phyloP scores from a whole-genome alignment of 345 rosid genomes.

The Laguncularia racemosa region DNA sequence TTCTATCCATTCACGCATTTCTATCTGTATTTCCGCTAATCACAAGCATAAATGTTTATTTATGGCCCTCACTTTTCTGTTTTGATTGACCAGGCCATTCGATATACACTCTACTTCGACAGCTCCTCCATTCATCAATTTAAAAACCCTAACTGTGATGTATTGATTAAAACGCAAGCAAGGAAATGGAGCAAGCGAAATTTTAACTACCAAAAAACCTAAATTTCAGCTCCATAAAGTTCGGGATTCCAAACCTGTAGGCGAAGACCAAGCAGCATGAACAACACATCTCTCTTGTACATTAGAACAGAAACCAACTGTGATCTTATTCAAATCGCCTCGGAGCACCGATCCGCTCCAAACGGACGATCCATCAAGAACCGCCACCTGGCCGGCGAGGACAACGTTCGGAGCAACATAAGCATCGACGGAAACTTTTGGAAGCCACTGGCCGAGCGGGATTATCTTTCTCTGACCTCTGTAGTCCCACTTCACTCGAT shows the following conservation, averaged over 20 bases:
- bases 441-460: conserved; percentile 92
- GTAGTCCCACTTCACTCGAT: conserved; percentile 95
- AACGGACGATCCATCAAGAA: conserved; percentile 80
- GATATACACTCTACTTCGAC: too few relatives aligned
- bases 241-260: conserved; percentile 48
- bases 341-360: conserved; percentile 92
- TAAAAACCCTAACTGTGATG: too few relatives aligned
- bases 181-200: not conserved
- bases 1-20: too few relatives aligned
- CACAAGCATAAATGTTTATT: too few relatives aligned
- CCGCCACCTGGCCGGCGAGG: conserved; percentile 84
- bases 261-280: conserved; percentile 97
- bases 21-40: too few relatives aligned
- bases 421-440: conserved; percentile 92
- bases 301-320: conserved; percentile 84
- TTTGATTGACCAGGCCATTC: too few relatives aligned
- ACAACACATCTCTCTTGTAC: conserved; percentile 91
- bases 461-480: conserved; percentile 90
- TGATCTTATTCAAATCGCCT: conserved; percentile 96
- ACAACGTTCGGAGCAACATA: conserved; percentile 92
- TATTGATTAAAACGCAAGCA: too few relatives aligned
- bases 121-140: too few relatives aligned
- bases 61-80: too few relatives aligned
- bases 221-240: not conserved
- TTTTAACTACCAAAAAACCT: conserved; percentile 1